Percentiles rank a stretch among this genome's conserved stretches.
Evolutionary conservation across 768 basidiomycete species (phyloP).

Genomic region (Lactarius tabidus): DNA sequence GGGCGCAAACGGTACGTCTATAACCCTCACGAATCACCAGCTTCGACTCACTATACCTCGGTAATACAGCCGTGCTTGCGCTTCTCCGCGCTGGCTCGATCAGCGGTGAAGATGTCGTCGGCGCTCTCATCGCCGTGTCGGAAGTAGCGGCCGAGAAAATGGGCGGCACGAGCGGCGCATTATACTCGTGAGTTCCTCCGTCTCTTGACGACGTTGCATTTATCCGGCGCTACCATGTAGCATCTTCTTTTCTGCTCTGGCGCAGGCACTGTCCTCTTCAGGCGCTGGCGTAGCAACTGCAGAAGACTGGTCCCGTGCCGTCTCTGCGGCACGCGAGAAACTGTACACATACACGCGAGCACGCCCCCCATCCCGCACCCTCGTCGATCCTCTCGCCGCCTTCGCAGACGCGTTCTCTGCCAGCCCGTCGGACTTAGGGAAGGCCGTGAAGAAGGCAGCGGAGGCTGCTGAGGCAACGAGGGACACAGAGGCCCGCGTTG

Average conservation of each 20-base stretch:
- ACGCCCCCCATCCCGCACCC: slow-evolving; percentile 83
- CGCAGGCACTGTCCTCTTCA: slow-evolving; percentile 58
- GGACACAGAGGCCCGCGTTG: slow-evolving; percentile 77
- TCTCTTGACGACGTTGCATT: neutral
- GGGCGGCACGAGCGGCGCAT: slow-evolving; percentile 88
- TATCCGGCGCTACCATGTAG: slow-evolving; percentile 36
- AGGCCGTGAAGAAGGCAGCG: slow-evolving; percentile 56
- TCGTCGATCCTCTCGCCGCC: slow-evolving; percentile 86
- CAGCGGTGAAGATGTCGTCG: slow-evolving; percentile 59
- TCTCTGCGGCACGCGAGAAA: slow-evolving; percentile 52
- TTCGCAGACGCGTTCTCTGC: slow-evolving; percentile 54
- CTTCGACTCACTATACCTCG: neutral
- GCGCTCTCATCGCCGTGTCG: slow-evolving; percentile 62
- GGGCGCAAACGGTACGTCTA: slow-evolving; percentile 61
- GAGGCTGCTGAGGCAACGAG: slow-evolving; percentile 72
- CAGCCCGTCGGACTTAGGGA: slow-evolving; percentile 36
- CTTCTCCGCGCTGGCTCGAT: slow-evolving; percentile 54
- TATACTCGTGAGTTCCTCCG: slow-evolving; percentile 70
- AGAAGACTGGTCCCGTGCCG: slow-evolving; percentile 57
- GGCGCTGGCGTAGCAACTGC: slow-evolving; percentile 40
- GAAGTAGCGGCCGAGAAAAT: slow-evolving; percentile 76
- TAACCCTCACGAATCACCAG: slow-evolving; percentile 20
- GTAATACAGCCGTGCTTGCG: slow-evolving; percentile 51
- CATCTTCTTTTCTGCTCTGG: slow-evolving; percentile 87
- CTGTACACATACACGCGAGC: slow-evolving; percentile 85